Conservation (phyloP, 1,139 yeast species). For the Kodamaea ohmeri region DNA sequence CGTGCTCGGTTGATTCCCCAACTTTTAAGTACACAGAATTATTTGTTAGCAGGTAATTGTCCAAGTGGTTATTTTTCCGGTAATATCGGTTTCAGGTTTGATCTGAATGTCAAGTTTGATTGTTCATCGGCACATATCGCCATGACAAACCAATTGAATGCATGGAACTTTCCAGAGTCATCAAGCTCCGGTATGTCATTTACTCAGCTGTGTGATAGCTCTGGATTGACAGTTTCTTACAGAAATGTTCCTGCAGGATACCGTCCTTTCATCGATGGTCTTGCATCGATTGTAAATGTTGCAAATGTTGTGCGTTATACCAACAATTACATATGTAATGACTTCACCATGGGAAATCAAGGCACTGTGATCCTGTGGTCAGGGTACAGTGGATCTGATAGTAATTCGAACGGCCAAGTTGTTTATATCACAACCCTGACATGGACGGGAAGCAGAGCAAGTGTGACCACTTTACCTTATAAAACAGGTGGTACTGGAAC, state of each 20-base stretch:
- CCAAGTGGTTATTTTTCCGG: conserved; percentile 3
- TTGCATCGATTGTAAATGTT: conserved; percentile 9
- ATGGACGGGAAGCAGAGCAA: background rate
- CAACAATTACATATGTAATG: conserved; percentile 19
- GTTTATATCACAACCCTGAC: background rate
- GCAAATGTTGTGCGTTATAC: conserved; percentile 9
- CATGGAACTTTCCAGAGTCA: conserved; percentile 21
- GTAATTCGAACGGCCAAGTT: conserved; percentile 4
- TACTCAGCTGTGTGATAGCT: conserved; percentile 18
- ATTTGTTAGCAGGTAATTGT: conserved; percentile 5
- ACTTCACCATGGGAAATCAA: conserved; percentile 1
- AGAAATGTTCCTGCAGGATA: conserved; percentile 30
- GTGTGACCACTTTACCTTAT: conserved; percentile 3
- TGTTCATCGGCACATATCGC: conserved; percentile 23
- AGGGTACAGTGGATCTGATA: background rate
- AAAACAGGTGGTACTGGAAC: background rate
- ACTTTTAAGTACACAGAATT: background rate
- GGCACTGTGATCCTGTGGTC: conserved; percentile 3
- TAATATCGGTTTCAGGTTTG: conserved; percentile 8
- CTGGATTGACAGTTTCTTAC: conserved; percentile 16
- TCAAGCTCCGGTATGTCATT: conserved; percentile 5
- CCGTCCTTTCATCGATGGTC: conserved; percentile 27
- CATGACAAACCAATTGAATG: conserved; percentile 23
- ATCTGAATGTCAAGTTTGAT: conserved; percentile 13
- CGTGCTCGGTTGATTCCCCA: conserved; percentile 1